A percentile compares a stretch with the other conserved stretches of the same genome.
phyloP scores from a whole-genome alignment of 306 rosid species.

The Sophora flavescens region DNA sequence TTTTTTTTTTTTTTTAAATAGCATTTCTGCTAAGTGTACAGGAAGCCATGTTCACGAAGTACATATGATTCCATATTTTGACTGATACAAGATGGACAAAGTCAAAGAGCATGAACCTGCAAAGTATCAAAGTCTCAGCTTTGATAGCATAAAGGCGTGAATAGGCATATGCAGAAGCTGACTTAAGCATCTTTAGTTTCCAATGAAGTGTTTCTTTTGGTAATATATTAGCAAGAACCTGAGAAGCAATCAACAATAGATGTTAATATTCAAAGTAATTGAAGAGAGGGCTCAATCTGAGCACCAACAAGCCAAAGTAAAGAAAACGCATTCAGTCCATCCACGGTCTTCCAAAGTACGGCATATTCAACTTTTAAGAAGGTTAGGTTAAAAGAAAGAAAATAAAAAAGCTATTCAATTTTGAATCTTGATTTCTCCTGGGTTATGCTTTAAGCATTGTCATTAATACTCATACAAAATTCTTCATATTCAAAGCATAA shows the following conservation, averaged over 20 bases:
- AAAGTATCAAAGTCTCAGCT: slow-evolving; percentile 79
- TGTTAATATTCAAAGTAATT: slow-evolving; percentile 40
- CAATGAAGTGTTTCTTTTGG: slow-evolving; percentile 84
- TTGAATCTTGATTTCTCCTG: slow-evolving; percentile 37
- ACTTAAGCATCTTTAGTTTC: slow-evolving; percentile 79
- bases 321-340: slow-evolving; percentile 20
- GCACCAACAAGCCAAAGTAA: slow-evolving; percentile 26
- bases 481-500: slow-evolving; percentile 34
- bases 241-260: slow-evolving; percentile 47
- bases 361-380: slow-evolving; percentile 16
- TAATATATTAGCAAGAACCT: slow-evolving; percentile 82
- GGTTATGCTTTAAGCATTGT: slow-evolving; percentile 21
- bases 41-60: background rate
- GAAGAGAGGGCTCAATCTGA: slow-evolving; percentile 40
- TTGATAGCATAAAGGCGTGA: slow-evolving; percentile 83
- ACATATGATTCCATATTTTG: slow-evolving; percentile 16
- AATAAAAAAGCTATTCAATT: slow-evolving; percentile 20
- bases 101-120: slow-evolving; percentile 62
- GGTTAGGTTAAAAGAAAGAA: slow-evolving; percentile 30
- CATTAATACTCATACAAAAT: slow-evolving; percentile 25
- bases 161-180: slow-evolving; percentile 74
- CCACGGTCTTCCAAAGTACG: slow-evolving; percentile 26
- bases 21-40: background rate
- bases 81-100: slow-evolving; percentile 9
- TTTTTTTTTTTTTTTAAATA: background rate